These are phyloP conservation scores for Ceratocystis cacaofunesta DNA, from an alignment of 2,329 filamentous ascomycete genomes.

Conservation along the genomic window DNA sequence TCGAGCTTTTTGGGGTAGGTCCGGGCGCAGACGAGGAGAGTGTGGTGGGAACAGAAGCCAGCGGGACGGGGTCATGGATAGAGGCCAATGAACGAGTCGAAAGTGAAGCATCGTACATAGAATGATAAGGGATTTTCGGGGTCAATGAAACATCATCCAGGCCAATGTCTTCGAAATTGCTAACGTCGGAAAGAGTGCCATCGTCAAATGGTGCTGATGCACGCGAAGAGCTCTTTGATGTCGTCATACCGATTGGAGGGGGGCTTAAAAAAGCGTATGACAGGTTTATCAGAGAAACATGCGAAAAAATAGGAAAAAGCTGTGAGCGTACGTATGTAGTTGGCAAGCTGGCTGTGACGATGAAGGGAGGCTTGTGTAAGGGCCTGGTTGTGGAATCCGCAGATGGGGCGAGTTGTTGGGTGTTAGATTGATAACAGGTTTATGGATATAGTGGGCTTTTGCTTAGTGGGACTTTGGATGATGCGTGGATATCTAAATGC, in stretches of 20 bases:
- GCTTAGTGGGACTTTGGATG: not conserved
- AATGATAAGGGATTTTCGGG: conserved; percentile 18
- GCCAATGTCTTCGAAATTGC: conserved; percentile 86
- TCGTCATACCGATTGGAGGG: conserved; percentile 44
- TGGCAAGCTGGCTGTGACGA: not conserved
- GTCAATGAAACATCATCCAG: conserved; percentile 47
- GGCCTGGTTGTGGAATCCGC: not conserved
- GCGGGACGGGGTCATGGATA: conserved; percentile 23
- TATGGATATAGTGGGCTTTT: not conserved
- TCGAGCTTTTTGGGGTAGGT: conserved; percentile 10
- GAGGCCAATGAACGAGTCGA: conserved; percentile 22
- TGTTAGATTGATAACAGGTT: not conserved
- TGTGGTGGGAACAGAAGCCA: conserved; percentile 17
- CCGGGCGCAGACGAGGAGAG: conserved; percentile 6
- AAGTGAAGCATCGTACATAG: conserved; percentile 18
- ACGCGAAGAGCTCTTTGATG: conserved; percentile 76
- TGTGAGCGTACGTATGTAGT: not conserved
- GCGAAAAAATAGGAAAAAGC: not conserved
- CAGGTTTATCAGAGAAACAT: not conserved
- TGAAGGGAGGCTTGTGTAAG: not conserved
- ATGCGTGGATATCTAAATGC: not conserved
- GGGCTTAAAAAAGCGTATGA: not conserved
- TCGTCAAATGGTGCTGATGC: conserved; percentile 66
- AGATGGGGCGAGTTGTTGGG: not conserved
- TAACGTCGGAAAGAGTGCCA: conserved; percentile 55